phyloP scores from a whole-genome alignment of 805 yeast genomes.

The Kregervanrija pseudodelftensis region DNA sequence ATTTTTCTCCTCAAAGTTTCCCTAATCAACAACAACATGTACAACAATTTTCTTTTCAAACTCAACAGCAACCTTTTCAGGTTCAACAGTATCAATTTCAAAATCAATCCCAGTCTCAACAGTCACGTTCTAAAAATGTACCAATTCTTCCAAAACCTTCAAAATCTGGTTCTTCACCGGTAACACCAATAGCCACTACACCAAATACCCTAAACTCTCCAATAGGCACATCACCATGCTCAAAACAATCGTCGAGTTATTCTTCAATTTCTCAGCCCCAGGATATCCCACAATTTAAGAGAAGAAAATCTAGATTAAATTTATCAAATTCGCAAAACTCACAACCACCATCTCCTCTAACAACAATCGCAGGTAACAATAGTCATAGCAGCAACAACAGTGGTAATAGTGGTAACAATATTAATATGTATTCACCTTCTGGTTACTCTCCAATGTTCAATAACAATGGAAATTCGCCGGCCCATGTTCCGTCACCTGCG shows the following conservation, averaged over 20 bases:
- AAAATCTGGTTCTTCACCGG: conserved; percentile 18
- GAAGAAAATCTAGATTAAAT: conserved; percentile 24
- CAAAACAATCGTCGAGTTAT: conserved; percentile 3
- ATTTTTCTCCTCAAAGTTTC: conserved; percentile 5
- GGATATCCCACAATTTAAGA: conserved; percentile 25
- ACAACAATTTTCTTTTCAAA: conserved; percentile 6
- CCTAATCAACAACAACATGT: neutral
- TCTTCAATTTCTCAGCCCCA: conserved; percentile 19
- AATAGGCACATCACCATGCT: conserved; percentile 5
- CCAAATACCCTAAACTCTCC: conserved; percentile 14
- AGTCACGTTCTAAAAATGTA: conserved; percentile 22
- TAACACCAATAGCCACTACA: conserved; percentile 14
- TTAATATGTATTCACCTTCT: conserved; percentile 6
- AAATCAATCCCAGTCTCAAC: neutral
- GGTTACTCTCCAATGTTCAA: conserved; percentile 17
- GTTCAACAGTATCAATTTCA: conserved; percentile 1
- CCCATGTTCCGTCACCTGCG: conserved; percentile 12
- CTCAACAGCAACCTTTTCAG: conserved; percentile 3
- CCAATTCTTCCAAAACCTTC: conserved; percentile 30
- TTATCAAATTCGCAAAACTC: conserved; percentile 12
- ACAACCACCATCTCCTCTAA: conserved; percentile 23
- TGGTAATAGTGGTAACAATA: neutral
- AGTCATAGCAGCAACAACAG: conserved; percentile 1
- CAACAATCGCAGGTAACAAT: conserved; percentile 5
- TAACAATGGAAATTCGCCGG: neutral